Conservation (phyloP, 2,329 filamentous ascomycete species). For the Fusarium dlaminii region DNA sequence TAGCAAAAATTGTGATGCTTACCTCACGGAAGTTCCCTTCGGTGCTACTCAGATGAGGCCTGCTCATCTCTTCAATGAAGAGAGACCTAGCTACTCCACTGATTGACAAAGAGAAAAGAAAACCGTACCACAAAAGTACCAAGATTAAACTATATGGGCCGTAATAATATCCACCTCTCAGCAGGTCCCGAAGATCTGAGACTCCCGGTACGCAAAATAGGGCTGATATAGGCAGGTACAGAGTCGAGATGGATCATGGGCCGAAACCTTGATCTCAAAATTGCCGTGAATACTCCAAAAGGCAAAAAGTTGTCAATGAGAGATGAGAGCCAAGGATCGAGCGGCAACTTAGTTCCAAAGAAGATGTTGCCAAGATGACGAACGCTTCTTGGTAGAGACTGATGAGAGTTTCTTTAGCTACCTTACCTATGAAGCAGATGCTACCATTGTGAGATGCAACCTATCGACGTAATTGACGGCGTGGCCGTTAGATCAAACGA, state of each 20-base stretch:
- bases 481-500: not conserved
- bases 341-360: not conserved
- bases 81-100: not conserved
- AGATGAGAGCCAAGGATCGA: not conserved
- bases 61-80: not conserved
- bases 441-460: not conserved
- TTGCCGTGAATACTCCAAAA: not conserved
- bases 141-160: not conserved
- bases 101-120: not conserved
- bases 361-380: not conserved
- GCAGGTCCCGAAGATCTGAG: not conserved
- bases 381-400: not conserved
- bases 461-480: not conserved
- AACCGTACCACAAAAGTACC: not conserved
- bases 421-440: not conserved
- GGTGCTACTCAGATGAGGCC: not conserved
- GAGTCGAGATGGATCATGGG: not conserved
- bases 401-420: not conserved
- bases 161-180: not conserved
- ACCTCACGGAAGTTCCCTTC: not conserved
- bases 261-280: not conserved
- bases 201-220: not conserved
- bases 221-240: not conserved
- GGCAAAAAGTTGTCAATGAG: not conserved
- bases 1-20: not conserved